Evolutionary conservation across 108 stramenopile genomes (phyloP).

Genomic region (Epipyxis sp.): DNA sequence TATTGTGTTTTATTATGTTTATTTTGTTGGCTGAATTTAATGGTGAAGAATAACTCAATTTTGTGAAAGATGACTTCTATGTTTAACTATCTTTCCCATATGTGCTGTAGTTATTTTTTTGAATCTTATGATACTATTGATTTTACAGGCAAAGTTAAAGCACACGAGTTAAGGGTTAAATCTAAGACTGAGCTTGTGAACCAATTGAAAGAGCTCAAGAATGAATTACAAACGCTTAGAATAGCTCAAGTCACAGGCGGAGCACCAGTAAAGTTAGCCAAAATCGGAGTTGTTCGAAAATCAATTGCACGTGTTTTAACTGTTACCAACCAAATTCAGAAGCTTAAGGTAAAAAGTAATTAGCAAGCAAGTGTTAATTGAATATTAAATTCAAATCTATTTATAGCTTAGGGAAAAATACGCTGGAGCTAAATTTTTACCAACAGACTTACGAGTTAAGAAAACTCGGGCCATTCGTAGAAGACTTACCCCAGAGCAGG

Average conservation of each 20-base stretch:
- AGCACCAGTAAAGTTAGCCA: conserved; percentile 95
- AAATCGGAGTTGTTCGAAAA: conserved; percentile 97
- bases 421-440: conserved; percentile 81
- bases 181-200: conserved; percentile 93
- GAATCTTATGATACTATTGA: not conserved
- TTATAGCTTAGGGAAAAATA: conserved; percentile 80
- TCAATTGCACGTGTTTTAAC: conserved; percentile 94
- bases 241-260: conserved; percentile 97
- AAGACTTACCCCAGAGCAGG: conserved; percentile 81
- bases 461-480: conserved; percentile 96
- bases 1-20: too few species aligned
- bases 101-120: too few species aligned
- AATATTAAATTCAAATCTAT: too few species aligned
- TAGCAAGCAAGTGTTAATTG: too few species aligned
- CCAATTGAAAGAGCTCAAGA: conserved; percentile 82
- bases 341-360: conserved; percentile 86
- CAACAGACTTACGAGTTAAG: conserved; percentile 91
- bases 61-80: too few species aligned
- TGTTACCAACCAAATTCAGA: conserved; percentile 96
- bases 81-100: too few species aligned
- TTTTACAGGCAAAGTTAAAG: conserved; percentile 61
- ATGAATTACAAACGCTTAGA: conserved; percentile 81
- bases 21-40: too few species aligned
- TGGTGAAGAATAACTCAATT: too few species aligned
- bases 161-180: conserved; percentile 80